phyloP scores from a whole-genome alignment of 169 alveolate species.

The Eimeria maxima region DNA sequence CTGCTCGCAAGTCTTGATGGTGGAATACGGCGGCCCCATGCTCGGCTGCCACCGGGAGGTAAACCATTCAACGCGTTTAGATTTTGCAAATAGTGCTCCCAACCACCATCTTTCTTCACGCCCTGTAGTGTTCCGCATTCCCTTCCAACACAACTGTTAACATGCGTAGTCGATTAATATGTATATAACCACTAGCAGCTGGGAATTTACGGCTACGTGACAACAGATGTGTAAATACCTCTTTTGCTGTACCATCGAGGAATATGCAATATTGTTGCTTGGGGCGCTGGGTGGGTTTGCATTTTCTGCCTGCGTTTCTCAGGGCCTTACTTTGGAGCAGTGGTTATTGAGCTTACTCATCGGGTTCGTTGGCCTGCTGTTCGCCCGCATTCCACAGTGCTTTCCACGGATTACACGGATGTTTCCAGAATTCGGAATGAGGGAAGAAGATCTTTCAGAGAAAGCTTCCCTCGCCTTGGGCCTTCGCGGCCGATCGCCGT shows the following conservation, averaged over 20 bases:
- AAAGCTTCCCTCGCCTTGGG: slow-evolving; percentile 61
- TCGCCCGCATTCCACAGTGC: slow-evolving; percentile 68
- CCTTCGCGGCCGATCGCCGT: slow-evolving; percentile 78
- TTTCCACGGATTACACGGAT: slow-evolving; percentile 59
- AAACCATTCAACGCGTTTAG: background rate
- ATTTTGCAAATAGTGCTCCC: background rate
- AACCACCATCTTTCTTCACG: too few species aligned
- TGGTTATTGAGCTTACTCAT: slow-evolving; percentile 75
- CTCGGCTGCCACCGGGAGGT: slow-evolving; percentile 84
- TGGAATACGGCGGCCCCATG: slow-evolving; percentile 83
- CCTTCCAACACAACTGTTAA: too few species aligned
- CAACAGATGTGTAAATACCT: background rate
- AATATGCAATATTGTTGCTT: background rate
- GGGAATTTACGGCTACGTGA: background rate
- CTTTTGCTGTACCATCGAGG: background rate
- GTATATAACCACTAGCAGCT: background rate
- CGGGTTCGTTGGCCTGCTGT: slow-evolving; percentile 72
- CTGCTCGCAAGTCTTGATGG: slow-evolving; percentile 81
- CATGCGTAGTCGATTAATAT: background rate
- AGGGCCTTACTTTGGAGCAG: slow-evolving; percentile 73
- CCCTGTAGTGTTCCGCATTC: background rate
- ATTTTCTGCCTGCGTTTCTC: background rate
- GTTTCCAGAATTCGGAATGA: slow-evolving; percentile 68
- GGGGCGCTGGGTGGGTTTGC: background rate
- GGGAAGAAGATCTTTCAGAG: slow-evolving; percentile 73